A percentile compares a stretch with the other conserved stretches of the same genome.
Evolutionary conservation across 306 rosid genomes (phyloP).

Genomic region (Vigna trinervia): DNA sequence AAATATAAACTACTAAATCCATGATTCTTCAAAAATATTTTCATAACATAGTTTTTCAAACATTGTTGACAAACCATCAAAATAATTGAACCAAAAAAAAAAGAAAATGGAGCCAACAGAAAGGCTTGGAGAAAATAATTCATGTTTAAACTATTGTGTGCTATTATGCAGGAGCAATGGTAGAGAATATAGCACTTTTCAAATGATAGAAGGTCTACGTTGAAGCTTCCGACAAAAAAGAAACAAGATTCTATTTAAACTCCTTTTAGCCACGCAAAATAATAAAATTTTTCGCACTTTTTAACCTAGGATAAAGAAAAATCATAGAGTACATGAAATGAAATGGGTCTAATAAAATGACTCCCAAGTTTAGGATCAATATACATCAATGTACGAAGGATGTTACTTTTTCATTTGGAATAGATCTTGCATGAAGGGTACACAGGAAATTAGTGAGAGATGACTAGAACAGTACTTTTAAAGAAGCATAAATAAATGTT

Average conservation of each 20-base stretch:
- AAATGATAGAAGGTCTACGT: background rate
- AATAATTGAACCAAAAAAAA: background rate
- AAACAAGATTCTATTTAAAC: conserved; percentile 1
- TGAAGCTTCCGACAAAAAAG: background rate
- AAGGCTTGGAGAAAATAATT: background rate
- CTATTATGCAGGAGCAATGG: background rate
- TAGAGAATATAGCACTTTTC: conserved; percentile 14
- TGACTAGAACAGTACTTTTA: too few species aligned
- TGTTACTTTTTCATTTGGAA: background rate
- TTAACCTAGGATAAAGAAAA: background rate
- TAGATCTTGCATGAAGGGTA: too few species aligned
- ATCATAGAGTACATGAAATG: background rate
- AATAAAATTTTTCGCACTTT: background rate
- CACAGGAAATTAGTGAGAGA: background rate
- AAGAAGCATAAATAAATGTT: too few species aligned
- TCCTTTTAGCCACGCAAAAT: conserved; percentile 13
- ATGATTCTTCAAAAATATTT: background rate
- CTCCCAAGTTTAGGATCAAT: background rate
- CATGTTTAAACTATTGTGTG: background rate
- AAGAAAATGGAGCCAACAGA: background rate
- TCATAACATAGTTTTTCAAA: background rate
- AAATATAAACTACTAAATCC: background rate
- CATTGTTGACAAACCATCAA: background rate
- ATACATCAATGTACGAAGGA: background rate
- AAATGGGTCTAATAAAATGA: background rate